Percentiles rank a stretch among this genome's conserved stretches.
phyloP scores from a whole-genome alignment of 2,329 filamentous ascomycete species.

The Cladosporium velox region DNA sequence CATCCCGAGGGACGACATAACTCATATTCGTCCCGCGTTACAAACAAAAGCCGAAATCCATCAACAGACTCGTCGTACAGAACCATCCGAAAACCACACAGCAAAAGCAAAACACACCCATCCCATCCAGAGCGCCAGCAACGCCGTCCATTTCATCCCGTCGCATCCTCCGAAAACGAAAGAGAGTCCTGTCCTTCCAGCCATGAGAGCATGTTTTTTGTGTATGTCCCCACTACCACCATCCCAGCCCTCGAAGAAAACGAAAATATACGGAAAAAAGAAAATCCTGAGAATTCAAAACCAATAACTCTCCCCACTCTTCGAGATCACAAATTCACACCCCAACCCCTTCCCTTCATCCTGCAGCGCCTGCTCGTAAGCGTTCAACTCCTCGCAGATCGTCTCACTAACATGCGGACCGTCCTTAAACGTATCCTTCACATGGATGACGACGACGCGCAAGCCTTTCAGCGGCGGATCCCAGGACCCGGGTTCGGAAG shows the following conservation, averaged over 20 bases:
- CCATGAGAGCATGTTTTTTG: background rate
- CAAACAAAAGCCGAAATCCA: background rate
- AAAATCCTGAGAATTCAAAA: constrained; percentile 38
- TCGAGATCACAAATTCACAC: constrained; percentile 75
- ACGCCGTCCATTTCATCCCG: background rate
- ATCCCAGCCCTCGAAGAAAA: background rate
- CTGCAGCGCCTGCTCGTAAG: constrained; percentile 56
- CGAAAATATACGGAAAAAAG: background rate
- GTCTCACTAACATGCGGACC: constrained; percentile 63
- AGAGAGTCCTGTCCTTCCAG: background rate
- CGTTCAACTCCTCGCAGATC: constrained; percentile 70
- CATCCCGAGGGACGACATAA: background rate
- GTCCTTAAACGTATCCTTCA: constrained; percentile 83
- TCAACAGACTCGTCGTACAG: background rate
- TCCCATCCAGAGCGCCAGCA: background rate
- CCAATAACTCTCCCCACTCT: constrained; percentile 61
- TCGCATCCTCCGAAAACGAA: too few relatives aligned
- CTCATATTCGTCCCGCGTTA: background rate
- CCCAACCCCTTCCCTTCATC: constrained; percentile 64
- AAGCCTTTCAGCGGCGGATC: constrained; percentile 66
- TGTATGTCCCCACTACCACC: background rate
- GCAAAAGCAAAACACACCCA: background rate
- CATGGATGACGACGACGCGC: constrained; percentile 84
- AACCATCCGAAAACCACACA: background rate
- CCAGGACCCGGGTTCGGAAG: background rate